Conservation (phyloP, 2,329 filamentous ascomycete species). For the Aspergillus sp. region DNA sequence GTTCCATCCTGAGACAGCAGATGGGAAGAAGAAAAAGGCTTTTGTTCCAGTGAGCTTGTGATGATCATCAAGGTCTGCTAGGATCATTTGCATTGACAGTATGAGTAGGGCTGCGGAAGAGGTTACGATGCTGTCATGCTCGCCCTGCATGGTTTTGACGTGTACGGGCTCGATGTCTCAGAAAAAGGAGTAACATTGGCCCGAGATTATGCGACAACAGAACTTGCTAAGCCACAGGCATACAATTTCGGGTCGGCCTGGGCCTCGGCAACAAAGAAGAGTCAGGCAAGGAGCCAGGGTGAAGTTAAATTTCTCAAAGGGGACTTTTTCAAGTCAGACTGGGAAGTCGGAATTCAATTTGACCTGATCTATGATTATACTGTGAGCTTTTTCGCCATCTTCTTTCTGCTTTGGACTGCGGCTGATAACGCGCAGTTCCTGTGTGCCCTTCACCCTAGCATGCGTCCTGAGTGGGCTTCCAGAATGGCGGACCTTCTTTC, state of each 20-base stretch:
- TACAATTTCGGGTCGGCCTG: conserved; percentile 19
- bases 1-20: conserved; percentile 16
- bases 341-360: conserved; percentile 6
- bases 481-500: conserved; percentile 39
- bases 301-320: conserved; percentile 55
- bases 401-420: not conserved
- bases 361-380: conserved; percentile 43
- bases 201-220: conserved; percentile 18
- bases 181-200: conserved; percentile 23
- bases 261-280: not conserved
- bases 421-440: conserved; percentile 52
- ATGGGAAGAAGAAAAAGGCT: conserved; percentile 24
- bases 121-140: conserved; percentile 36
- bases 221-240: conserved; percentile 19
- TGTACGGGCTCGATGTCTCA: conserved; percentile 30
- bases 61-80: not conserved
- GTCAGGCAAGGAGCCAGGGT: conserved; percentile 40
- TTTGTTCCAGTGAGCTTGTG: conserved; percentile 26
- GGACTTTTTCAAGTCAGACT: conserved; percentile 41
- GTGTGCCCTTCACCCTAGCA: conserved; percentile 57
- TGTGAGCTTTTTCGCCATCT: conserved; percentile 40
- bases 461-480: conserved; percentile 55
- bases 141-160: conserved; percentile 32
- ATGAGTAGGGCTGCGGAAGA: conserved; percentile 28
- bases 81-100: not conserved